Conservation (phyloP, 208 protist species). For the Vickermania spadyakhi region DNA sequence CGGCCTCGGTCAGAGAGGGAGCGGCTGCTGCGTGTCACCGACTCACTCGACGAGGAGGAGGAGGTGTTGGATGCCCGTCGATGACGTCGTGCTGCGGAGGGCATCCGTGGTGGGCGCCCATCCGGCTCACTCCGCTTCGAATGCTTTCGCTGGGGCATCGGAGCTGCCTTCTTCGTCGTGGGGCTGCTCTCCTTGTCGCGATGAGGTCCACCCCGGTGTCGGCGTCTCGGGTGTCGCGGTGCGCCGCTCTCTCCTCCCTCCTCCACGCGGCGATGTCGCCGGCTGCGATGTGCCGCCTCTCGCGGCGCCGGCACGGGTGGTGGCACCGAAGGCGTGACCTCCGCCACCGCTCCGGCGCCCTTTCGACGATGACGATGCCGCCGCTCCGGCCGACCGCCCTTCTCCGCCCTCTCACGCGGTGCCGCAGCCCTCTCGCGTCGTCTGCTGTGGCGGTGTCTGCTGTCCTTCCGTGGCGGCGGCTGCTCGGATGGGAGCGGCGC, state of each 20-base stretch:
- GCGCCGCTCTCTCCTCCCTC: background rate
- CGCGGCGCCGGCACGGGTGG: background rate
- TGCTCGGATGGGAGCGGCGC: too few species aligned
- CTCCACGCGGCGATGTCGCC: background rate
- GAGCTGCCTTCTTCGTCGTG: too few species aligned
- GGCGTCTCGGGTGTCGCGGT: background rate
- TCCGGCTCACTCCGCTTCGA: too few species aligned
- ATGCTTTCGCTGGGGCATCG: too few species aligned
- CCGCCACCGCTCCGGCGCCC: background rate
- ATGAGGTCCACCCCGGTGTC: too few species aligned
- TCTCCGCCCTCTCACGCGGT: background rate
- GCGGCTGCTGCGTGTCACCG: too few species aligned
- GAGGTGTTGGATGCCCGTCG: background rate
- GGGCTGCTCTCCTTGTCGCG: too few species aligned
- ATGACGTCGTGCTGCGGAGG: too few species aligned
- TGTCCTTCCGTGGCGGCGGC: too few species aligned
- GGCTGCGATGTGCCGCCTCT: background rate
- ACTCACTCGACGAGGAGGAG: background rate
- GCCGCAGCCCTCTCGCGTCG: background rate
- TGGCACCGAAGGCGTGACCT: background rate
- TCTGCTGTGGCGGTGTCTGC: too few species aligned
- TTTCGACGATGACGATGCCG: background rate
- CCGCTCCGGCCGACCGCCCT: background rate
- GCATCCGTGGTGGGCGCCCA: too few species aligned
- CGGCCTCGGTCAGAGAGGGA: background rate